phyloP scores from a whole-genome alignment of 768 basidiomycete genomes.

The Boletellus ananas region DNA sequence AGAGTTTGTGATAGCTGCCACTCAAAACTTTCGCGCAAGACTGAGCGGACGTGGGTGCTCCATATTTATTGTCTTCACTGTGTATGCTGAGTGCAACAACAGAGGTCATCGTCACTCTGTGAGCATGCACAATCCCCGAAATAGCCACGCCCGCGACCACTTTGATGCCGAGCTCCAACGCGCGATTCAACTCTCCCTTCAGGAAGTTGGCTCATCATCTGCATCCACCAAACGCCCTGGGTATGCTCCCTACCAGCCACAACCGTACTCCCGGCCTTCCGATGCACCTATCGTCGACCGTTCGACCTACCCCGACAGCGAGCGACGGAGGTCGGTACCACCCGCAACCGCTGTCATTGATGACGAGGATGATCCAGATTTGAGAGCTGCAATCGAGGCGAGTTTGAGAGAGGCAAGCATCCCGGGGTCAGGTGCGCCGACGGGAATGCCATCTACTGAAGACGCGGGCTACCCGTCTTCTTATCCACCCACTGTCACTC shows the following conservation, averaged over 20 bases:
- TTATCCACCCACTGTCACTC: conserved; percentile 38
- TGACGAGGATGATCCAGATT: conserved; percentile 89
- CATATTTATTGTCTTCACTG: not conserved
- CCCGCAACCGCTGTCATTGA: conserved; percentile 30
- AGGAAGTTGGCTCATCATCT: conserved; percentile 57
- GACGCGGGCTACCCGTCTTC: conserved; percentile 45
- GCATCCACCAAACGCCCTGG: conserved; percentile 53
- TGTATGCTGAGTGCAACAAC: conserved; percentile 28
- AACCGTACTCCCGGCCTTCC: conserved; percentile 45
- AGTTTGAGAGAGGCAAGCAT: conserved; percentile 82
- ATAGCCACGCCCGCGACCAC: conserved; percentile 54
- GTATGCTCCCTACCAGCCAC: conserved; percentile 61
- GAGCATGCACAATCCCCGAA: conserved; percentile 51
- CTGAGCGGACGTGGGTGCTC: conserved; percentile 49
- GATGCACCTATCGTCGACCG: conserved; percentile 68
- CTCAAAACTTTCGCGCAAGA: conserved; percentile 67
- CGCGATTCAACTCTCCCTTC: conserved; percentile 87
- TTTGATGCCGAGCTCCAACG: conserved; percentile 88
- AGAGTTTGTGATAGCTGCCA: conserved; percentile 91
- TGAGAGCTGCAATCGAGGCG: conserved; percentile 93
- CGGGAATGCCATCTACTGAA: conserved; percentile 54
- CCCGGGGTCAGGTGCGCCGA: conserved; percentile 75
- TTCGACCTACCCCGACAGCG: conserved; percentile 38
- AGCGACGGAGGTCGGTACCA: conserved; percentile 17
- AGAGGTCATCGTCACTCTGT: conserved; percentile 53